phyloP scores from a whole-genome alignment of 495 filamentous ascomycete species.

The Hypomontagnella submonticulosa region DNA sequence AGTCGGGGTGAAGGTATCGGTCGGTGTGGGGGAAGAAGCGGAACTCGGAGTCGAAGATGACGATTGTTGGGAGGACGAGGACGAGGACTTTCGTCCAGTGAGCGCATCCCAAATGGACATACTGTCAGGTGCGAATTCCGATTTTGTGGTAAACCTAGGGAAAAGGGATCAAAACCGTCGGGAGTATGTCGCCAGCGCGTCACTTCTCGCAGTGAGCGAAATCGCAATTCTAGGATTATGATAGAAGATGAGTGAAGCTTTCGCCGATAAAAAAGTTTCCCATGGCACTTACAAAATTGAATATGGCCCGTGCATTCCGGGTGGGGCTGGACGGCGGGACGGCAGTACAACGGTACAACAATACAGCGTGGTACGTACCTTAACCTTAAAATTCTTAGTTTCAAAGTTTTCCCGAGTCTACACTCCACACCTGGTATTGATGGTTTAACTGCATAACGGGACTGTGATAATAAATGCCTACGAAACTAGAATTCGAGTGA shows the following conservation, averaged over 20 bases:
- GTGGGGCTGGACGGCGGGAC: conserved; percentile 19
- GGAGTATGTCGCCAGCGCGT: conserved; percentile 15
- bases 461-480: not conserved
- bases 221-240: conserved; percentile 21
- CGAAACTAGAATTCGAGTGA: too few species aligned
- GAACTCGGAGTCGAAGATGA: conserved; percentile 45
- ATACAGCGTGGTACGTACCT: conserved; percentile 12
- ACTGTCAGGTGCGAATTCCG: conserved; percentile 19
- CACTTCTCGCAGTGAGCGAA: conserved; percentile 21
- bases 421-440: not conserved
- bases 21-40: conserved; percentile 49
- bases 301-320: not conserved
- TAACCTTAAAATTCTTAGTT: conserved; percentile 12
- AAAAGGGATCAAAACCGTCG: conserved; percentile 14
- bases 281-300: conserved; percentile 22
- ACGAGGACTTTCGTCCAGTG: conserved; percentile 79
- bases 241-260: conserved; percentile 31
- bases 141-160: not conserved
- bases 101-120: conserved; percentile 92
- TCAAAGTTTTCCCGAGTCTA: not conserved
- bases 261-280: conserved; percentile 26
- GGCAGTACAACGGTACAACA: conserved; percentile 9
- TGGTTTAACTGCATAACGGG: conserved; percentile 23
- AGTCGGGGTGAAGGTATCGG: conserved; percentile 63
- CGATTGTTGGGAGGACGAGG: conserved; percentile 51